Evolutionary conservation across 257 asterid genomes (phyloP), one percentile per base, ranked within the genome.

Genomic region (Verbascum thapsus): DNA sequence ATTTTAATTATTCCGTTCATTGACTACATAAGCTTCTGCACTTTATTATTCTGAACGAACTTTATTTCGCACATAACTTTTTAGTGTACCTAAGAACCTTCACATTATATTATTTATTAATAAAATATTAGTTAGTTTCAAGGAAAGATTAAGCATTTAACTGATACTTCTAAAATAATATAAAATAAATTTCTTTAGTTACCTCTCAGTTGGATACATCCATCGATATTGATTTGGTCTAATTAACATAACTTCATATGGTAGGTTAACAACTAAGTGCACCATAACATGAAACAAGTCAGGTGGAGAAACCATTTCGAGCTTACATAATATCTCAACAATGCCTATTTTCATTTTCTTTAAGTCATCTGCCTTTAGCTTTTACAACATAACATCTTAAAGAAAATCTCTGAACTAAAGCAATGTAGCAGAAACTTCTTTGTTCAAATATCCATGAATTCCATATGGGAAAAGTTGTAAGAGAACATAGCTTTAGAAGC

Each of bases 191-290:
- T 0, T 0, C 7, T 50, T 5, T 26, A 1, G 3, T 3, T 1
- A 3, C 52, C 53, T 47, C 20, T 54, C 61, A 30, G 34, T 54
- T 1, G 43, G 44, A 15, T 54, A 34, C 61, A 54, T 34, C 44
- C 26, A 54, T n/a, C 23, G 42, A 50, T 50, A 20, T 22, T 50
- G 56, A 4, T 18, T 15, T 50, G 56, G 56, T 10, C 56, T 15
- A 18, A 13, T 44, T 30, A 54, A 6, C 9, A 34, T 30, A 12
- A 26, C 44, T 20, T 54, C 30, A 3, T 10, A 11, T 12, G 44
- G 19, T 10, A 53, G 39, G 12, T 53, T 40, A 9, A 23, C 8
- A 10, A 17, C 8, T 6, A 53, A 30, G 6, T 23, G 40, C 9
- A 23, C 58, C 58, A 53, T 26, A 3, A 50, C 8, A 7, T 20